phyloP scores from a whole-genome alignment of 306 rosid genomes.

The Trifolium pratense region DNA sequence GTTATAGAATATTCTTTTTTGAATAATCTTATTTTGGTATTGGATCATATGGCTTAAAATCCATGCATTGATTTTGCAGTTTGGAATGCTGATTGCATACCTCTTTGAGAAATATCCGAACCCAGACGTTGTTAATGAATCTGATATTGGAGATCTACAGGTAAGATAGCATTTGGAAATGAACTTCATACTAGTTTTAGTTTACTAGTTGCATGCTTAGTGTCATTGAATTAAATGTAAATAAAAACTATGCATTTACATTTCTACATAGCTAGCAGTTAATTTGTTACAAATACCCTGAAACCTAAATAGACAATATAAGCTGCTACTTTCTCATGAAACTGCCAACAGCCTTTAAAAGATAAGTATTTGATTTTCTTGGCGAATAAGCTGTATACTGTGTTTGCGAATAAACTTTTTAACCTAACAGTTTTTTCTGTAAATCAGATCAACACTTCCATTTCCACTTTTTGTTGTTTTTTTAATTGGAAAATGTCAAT shows the following conservation, averaged over 20 bases:
- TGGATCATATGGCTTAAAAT: conserved; percentile 34
- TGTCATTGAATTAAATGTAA: neutral
- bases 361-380: neutral
- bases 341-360: neutral
- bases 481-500: neutral
- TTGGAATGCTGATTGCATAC: conserved; percentile 89
- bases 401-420: neutral
- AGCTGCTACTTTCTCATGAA: neutral
- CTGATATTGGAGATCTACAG: conserved; percentile 90
- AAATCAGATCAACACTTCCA: neutral
- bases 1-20: neutral
- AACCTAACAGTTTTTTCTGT: neutral
- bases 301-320: neutral
- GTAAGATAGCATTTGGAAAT: conserved; percentile 49
- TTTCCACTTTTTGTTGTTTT: neutral
- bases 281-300: neutral
- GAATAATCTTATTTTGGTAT: conserved; percentile 26
- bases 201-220: neutral
- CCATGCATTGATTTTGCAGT: conserved; percentile 59
- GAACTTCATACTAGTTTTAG: neutral
- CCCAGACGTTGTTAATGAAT: conserved; percentile 67
- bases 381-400: neutral
- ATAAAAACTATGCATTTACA: neutral
- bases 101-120: conserved; percentile 80
- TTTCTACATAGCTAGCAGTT: neutral